Base-by-base conservation (phyloP, 2,329 filamentous ascomycete genomes). In the Verticillium nubilum region DNA sequence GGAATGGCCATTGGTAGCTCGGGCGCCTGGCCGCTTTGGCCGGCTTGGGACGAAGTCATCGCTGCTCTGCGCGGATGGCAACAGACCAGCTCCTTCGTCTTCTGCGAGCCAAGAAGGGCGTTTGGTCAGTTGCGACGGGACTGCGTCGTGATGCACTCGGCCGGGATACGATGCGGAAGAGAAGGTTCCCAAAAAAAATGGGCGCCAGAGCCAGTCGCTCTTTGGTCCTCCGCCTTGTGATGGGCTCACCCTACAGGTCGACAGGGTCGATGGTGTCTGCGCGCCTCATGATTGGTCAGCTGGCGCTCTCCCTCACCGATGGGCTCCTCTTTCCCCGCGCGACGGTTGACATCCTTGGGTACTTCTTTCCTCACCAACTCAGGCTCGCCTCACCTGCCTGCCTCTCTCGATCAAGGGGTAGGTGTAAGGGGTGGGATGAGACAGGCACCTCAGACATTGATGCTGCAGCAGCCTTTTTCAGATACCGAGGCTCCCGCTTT, bases 31-130 rank as follows among this genome's bases (percentile, higher is more conserved):
- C 66, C 66, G 66, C 69, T 63, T 65, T 70, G 73, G 73, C 73
- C 75, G 72, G 72, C 76, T 72, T 76, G 76, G 70, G 81, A 82
- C 82, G 81, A 85, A 83, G 80, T 83, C 82, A 85, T 84, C 80
- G 81, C 82, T 84, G 73, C 75, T 78, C 72, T 70, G 69, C 35
- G 56, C 37, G 25, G 25, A 62, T 61, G 58, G 63, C 67, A 72
- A 80, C 80, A 82, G 62, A 64, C 56, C 61, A 64, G 81, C 81
- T 83, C 80, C 76, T 83, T 81, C 80, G 80, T 78, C 81, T 73
- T 64, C 64, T 66, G 61, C 56, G 59, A 60, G 60, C 56, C 63
- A 59, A 55, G 53, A 59, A 31, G 61, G 59, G 57, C 60, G 58
- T 52, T 63, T 59, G 58, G 60, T 62, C 58, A 54, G 58, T 54